A percentile compares a stretch with the other conserved stretches of the same genome.
Evolutionary conservation across 306 rosid genomes (phyloP).

Genomic region (Malus domestica): DNA sequence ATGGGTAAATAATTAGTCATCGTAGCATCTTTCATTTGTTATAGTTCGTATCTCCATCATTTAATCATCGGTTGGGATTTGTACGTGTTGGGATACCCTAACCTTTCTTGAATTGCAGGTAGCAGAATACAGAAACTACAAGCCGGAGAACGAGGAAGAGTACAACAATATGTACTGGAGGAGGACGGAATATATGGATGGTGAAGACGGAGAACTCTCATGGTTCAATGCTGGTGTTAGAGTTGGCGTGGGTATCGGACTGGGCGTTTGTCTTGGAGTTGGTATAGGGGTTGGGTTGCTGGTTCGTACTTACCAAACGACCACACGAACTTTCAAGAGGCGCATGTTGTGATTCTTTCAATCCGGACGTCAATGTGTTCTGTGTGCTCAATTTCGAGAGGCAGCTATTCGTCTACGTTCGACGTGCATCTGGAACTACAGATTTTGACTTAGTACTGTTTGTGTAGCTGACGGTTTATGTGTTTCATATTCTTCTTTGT

Average conservation of each 20-base stretch:
- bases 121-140: slow-evolving; percentile 24
- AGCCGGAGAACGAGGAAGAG: slow-evolving; percentile 20
- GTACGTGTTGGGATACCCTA: neutral
- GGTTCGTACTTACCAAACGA: slow-evolving; percentile 31
- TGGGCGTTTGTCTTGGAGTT: slow-evolving; percentile 36
- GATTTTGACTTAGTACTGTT: slow-evolving; percentile 18
- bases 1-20: neutral
- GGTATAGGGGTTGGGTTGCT: slow-evolving; percentile 35
- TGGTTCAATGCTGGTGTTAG: slow-evolving; percentile 45
- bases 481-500: neutral
- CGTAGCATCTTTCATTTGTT: neutral
- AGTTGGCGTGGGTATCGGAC: slow-evolving; percentile 40
- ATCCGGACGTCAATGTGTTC: neutral
- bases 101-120: slow-evolving; percentile 10
- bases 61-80: neutral
- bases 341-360: slow-evolving; percentile 21
- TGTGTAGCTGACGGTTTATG: slow-evolving; percentile 23
- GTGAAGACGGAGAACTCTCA: slow-evolving; percentile 38
- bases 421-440: slow-evolving; percentile 1
- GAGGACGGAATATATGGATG: slow-evolving; percentile 27
- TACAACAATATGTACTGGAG: slow-evolving; percentile 24
- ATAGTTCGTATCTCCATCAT: neutral
- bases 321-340: slow-evolving; percentile 32
- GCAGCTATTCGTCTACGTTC: slow-evolving; percentile 14
- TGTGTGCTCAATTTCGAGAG: neutral